Conservation (phyloP, 192 early-diverging fungal genomes). For the Gamsiella multidivaricata region DNA sequence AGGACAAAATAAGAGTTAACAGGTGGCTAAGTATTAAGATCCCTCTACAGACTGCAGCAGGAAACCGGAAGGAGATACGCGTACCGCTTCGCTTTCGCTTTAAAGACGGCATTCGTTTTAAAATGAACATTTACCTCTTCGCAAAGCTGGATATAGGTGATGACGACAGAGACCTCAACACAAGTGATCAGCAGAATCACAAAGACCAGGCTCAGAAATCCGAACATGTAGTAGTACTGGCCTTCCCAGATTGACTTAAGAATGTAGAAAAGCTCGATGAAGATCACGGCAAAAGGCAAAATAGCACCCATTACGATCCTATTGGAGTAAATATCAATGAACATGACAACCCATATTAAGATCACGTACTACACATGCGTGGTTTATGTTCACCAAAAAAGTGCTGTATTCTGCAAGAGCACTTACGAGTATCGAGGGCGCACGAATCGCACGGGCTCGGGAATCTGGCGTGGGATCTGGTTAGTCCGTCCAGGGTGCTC, state of each 20-base stretch:
- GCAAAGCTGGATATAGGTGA: constrained; percentile 76
- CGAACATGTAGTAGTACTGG: constrained; percentile 74
- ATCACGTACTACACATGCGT: not conserved
- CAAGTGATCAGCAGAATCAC: constrained; percentile 64
- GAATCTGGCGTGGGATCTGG: constrained; percentile 93
- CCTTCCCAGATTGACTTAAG: constrained; percentile 77
- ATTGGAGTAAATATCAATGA: not conserved
- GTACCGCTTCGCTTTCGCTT: too few species aligned
- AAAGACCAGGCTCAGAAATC: constrained; percentile 68
- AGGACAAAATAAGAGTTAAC: constrained; percentile 42
- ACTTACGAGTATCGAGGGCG: constrained; percentile 61
- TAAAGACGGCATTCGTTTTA: too few species aligned
- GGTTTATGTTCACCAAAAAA: not conserved
- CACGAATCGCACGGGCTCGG: constrained; percentile 82
- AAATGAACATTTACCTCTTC: constrained; percentile 54
- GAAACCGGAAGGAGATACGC: not conserved
- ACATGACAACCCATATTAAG: too few species aligned
- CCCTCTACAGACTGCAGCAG: not conserved
- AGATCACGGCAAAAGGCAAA: constrained; percentile 73
- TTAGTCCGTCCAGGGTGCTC: constrained; percentile 91
- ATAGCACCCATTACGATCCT: constrained; percentile 60
- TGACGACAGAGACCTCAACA: constrained; percentile 74
- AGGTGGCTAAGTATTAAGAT: not conserved
- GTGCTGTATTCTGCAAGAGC: not conserved
- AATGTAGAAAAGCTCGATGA: constrained; percentile 79